Conservation (phyloP, 352 stramenopile genomes). For the Phytophthora pistaciae region DNA sequence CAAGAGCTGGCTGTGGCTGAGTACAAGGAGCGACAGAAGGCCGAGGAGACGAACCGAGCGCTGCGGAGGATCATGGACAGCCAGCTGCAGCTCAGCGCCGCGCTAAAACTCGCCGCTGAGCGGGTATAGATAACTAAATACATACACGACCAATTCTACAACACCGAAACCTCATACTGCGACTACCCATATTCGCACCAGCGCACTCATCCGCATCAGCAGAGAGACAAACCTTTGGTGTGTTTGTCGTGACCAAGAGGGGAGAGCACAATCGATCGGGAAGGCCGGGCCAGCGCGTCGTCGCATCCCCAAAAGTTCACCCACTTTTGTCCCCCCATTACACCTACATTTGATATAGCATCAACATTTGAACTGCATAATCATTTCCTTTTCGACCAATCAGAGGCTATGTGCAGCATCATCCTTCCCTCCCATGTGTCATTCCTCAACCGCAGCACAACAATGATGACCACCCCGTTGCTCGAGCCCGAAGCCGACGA, state of each 20-base stretch:
- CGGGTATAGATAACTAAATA: background rate
- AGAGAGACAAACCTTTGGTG: background rate
- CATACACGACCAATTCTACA: background rate
- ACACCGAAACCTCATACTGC: background rate
- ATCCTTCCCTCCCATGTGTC: background rate
- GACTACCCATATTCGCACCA: conserved; percentile 1
- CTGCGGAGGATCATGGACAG: conserved; percentile 21
- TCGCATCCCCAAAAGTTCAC: conserved; percentile 12
- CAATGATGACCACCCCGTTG: conserved; percentile 10
- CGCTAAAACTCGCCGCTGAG: conserved; percentile 8
- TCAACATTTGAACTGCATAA: conserved; percentile 25
- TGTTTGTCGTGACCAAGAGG: background rate
- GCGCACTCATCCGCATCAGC: background rate
- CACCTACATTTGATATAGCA: conserved; percentile 8
- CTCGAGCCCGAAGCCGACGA: conserved; percentile 27
- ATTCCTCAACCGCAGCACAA: conserved; percentile 1
- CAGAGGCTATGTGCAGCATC: background rate
- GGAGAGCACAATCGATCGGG: too few species aligned
- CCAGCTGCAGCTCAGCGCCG: conserved; percentile 19
- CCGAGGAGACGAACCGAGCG: conserved; percentile 32
- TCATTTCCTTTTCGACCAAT: conserved; percentile 19
- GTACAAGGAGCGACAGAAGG: conserved; percentile 20
- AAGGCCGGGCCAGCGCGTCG: too few species aligned
- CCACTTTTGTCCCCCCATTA: background rate
- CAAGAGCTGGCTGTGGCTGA: conserved; percentile 21